phyloP scores from a whole-genome alignment of 768 basidiomycete genomes.

The Boletellus ananas region DNA sequence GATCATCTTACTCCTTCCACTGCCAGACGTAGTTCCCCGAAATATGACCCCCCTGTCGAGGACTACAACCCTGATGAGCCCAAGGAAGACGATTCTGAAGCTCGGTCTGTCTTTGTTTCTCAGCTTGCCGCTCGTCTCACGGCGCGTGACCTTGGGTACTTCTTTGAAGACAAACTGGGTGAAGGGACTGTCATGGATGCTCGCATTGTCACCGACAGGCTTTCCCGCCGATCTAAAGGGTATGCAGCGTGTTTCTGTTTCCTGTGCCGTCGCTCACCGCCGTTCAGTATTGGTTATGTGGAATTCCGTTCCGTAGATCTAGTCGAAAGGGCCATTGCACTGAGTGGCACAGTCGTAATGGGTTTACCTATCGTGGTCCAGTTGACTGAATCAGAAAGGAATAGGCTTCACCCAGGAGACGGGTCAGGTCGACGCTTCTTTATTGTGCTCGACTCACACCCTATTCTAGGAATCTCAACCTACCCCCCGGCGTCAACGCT shows the following conservation, averaged over 20 bases:
- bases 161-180: slow-evolving; percentile 96
- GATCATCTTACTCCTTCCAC: slow-evolving; percentile 5
- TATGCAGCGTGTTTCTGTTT: slow-evolving; percentile 34
- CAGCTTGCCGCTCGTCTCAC: slow-evolving; percentile 97
- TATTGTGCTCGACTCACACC: slow-evolving; percentile 9
- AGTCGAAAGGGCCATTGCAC: slow-evolving; percentile 84
- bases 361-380: slow-evolving; percentile 97
- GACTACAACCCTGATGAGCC: slow-evolving; percentile 81
- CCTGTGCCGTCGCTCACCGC: slow-evolving; percentile 1
- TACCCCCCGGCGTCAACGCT: slow-evolving; percentile 80
- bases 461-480: slow-evolving; percentile 61
- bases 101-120: slow-evolving; percentile 97
- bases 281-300: slow-evolving; percentile 88
- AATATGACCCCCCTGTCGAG: slow-evolving; percentile 67
- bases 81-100: slow-evolving; percentile 95
- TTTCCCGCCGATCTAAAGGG: slow-evolving; percentile 98
- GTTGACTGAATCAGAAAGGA: slow-evolving; percentile 95
- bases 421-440: slow-evolving; percentile 48
- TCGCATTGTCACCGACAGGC: slow-evolving; percentile 90
- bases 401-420: slow-evolving; percentile 83
- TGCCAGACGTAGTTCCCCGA: slow-evolving; percentile 64
- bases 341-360: slow-evolving; percentile 96
- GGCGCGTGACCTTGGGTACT: slow-evolving; percentile 95
- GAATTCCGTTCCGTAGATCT: slow-evolving; percentile 89
- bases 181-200: slow-evolving; percentile 94